Evolutionary conservation across 352 stramenopile genomes (phyloP).

Genomic region (Phytopythium mirpurense): DNA sequence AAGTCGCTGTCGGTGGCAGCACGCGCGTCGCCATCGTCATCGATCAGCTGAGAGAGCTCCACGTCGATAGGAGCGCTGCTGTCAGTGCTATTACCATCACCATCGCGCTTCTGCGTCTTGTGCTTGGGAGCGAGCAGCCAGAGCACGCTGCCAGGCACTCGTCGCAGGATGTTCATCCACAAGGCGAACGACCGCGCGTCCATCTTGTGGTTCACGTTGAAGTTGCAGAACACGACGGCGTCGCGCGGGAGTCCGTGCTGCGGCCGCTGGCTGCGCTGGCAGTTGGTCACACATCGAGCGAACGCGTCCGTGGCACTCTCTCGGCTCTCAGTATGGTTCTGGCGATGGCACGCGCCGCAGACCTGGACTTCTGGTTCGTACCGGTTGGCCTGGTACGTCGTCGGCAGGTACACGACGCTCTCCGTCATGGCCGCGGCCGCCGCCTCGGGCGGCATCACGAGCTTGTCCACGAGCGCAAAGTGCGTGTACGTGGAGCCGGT

Average conservation of each 20-base stretch:
- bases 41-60: not conserved
- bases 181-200: conserved; percentile 80
- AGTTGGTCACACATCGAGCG: conserved; percentile 8
- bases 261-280: conserved; percentile 13
- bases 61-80: not conserved
- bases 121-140: conserved; percentile 69
- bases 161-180: conserved; percentile 88
- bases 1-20: not conserved
- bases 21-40: not conserved
- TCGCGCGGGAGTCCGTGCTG: conserved; percentile 24
- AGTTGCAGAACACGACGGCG: conserved; percentile 83
- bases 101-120: conserved; percentile 3
- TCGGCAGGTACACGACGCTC: conserved; percentile 83
- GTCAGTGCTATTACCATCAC: not conserved
- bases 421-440: conserved; percentile 59
- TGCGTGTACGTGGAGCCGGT: conserved; percentile 70
- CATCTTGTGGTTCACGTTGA: conserved; percentile 95
- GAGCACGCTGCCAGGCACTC: conserved; percentile 78
- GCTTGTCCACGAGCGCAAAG: conserved; percentile 71
- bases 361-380: conserved; percentile 43
- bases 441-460: conserved; percentile 53
- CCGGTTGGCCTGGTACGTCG: conserved; percentile 90
- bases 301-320: not conserved
- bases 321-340: not conserved
- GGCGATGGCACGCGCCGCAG: conserved; percentile 11